These are phyloP conservation scores for Magnusiomyces suaveolens DNA, from an alignment of 1,139 yeast genomes.

Conservation along the genomic window DNA sequence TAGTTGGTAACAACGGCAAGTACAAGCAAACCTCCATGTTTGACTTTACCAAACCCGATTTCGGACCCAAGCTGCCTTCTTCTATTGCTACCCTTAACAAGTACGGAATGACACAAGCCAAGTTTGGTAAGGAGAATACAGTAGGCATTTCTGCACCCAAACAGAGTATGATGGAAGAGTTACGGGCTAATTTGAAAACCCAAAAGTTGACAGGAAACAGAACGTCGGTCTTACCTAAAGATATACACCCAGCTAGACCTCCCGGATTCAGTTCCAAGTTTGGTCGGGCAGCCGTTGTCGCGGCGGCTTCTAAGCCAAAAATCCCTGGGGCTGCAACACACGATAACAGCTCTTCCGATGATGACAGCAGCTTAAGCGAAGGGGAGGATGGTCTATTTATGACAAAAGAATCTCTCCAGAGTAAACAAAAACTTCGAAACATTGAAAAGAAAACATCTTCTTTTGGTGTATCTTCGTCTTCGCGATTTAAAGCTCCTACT, in stretches of 20 bases:
- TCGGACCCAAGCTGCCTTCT: background rate
- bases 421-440: constrained; percentile 14
- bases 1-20: background rate
- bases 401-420: constrained; percentile 12
- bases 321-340: constrained; percentile 2
- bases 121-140: constrained; percentile 6
- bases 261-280: constrained; percentile 49
- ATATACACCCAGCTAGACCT: constrained; percentile 59
- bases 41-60: constrained; percentile 17
- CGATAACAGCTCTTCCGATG: constrained; percentile 17
- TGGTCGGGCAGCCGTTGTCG: constrained; percentile 18
- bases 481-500: background rate
- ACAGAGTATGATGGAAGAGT: constrained; percentile 24
- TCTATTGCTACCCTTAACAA: background rate
- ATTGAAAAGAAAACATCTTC: constrained; percentile 13
- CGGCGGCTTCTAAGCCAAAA: constrained; percentile 19
- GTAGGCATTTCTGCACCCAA: constrained; percentile 16
- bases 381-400: constrained; percentile 25
- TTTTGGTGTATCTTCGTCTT: background rate
- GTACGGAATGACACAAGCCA: background rate
- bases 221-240: constrained; percentile 22
- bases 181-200: constrained; percentile 22
- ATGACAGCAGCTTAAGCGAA: constrained; percentile 25
- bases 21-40: constrained; percentile 18
- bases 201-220: constrained; percentile 14